Evolutionary conservation across 2,329 filamentous ascomycete genomes (phyloP).

Genomic region (Colletotrichum tropicicola): DNA sequence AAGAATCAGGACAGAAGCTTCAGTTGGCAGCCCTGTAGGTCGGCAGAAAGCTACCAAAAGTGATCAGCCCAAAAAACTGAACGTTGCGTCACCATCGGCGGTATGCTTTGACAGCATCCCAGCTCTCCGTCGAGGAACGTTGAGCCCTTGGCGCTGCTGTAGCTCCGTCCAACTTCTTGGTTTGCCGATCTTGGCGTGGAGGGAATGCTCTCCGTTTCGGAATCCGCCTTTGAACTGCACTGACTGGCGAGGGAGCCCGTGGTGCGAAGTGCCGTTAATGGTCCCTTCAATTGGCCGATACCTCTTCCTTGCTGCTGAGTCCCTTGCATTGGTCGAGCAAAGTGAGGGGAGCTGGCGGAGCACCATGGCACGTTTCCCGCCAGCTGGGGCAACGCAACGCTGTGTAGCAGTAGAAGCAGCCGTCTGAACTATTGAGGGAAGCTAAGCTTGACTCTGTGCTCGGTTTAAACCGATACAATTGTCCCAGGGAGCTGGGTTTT

Average conservation of each 20-base stretch:
- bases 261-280: background rate
- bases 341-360: background rate
- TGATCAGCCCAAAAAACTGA: background rate
- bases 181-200: slow-evolving; percentile 25
- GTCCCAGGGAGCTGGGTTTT: slow-evolving; percentile 10
- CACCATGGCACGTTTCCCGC: background rate
- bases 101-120: slow-evolving; percentile 13
- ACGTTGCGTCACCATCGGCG: background rate
- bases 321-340: slow-evolving; percentile 9
- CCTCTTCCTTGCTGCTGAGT: background rate
- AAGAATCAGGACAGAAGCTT: background rate
- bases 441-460: slow-evolving; percentile 5
- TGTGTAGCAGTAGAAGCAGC: background rate
- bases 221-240: slow-evolving; percentile 9
- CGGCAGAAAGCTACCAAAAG: background rate
- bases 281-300: background rate
- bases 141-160: slow-evolving; percentile 17
- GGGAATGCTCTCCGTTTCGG: slow-evolving; percentile 22
- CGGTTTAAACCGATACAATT: slow-evolving; percentile 14
- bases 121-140: background rate
- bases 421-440: slow-evolving; percentile 20
- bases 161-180: slow-evolving; percentile 25
- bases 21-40: slow-evolving; percentile 4
- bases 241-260: background rate
- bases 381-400: background rate